Base-by-base conservation (phyloP, 352 stramenopile genomes). In the Blastocystis hominis region DNA sequence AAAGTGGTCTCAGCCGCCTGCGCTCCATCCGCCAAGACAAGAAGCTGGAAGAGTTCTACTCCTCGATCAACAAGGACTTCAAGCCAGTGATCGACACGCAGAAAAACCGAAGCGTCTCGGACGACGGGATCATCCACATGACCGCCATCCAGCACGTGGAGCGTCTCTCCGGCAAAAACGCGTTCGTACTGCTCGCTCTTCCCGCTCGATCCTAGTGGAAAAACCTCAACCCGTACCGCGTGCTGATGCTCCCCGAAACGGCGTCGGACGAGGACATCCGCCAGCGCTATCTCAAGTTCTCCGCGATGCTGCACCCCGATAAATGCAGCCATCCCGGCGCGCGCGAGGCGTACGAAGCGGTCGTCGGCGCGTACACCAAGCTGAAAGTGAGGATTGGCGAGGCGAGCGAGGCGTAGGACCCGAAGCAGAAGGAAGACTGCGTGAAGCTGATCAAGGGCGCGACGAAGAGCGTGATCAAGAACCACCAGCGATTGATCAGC, bases 231-330 rank as follows among this genome's bases (percentile, higher is more conserved):
- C 93, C 93, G 5, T 95, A 93, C 79, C 89, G 92, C 55, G 93
- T 95, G 42, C 90, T 95, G 34, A 95, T 95, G 93, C 91, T 95
- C 53, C 91, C 94, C 47, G 92, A 90, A 30, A 92, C 94, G 56
- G 93, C 93, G 2, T 93, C 92, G 0, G 92, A 95, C 38, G 93
- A 95, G 53, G 92, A 95, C 55, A 95, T 95, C 91, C 94, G 94
- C 88, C 92, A 95, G 90, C 92, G 94, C 89, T 95, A 95, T 59
- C 91, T 92, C 69, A 95, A 95, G 90, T 93, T 95, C 79, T 94
- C 93, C 55, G 92, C 92, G 20, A 91, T 95, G 88, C 92, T 95
- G n/a, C 93, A 95, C 88, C 93, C 93, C 0, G 93, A 95, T 88
- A 95, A 95, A 68, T 94, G 89, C 69, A 91, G 90, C 24, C 80